These are phyloP conservation scores for Alisma plantagoaquatica DNA, from an alignment of 106 monocot genomes.

Conservation along the genomic window DNA sequence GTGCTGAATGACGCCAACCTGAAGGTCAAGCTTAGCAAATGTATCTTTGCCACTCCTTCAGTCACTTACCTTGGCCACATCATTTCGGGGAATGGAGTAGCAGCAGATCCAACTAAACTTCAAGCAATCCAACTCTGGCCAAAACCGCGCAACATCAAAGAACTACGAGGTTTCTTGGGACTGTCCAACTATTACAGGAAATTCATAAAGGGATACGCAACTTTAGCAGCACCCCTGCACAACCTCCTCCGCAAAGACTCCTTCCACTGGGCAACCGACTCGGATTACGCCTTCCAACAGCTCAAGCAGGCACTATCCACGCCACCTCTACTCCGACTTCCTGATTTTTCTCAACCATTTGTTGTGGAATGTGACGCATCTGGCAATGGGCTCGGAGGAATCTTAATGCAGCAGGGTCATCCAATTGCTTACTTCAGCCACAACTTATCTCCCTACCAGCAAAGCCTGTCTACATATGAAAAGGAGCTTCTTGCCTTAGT, in stretches of 20 bases:
- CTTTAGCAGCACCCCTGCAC: not conserved
- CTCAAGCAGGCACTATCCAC: not conserved
- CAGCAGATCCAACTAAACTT: not conserved
- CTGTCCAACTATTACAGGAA: not conserved
- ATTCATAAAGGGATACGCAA: not conserved
- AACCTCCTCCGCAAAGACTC: not conserved
- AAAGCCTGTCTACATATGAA: too few relatives aligned
- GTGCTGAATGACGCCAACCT: not conserved
- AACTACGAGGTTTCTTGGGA: not conserved
- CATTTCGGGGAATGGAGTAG: not conserved
- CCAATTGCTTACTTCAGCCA: not conserved
- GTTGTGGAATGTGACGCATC: slow-evolving; percentile 5
- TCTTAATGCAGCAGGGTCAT: not conserved
- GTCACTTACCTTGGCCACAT: not conserved
- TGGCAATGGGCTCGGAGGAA: not conserved
- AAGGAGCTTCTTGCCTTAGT: not conserved
- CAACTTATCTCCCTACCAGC: not conserved
- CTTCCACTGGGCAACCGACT: not conserved
- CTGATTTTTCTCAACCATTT: slow-evolving; percentile 1
- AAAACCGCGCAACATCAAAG: not conserved
- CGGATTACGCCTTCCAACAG: not conserved
- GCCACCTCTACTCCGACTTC: not conserved
- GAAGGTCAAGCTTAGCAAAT: not conserved
- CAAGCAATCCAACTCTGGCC: not conserved
- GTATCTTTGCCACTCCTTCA: not conserved